Evolutionary conservation across 345 rosid species (phyloP), one percentile per base, ranked within the genome.

Genomic region (Heritiera littoralis): DNA sequence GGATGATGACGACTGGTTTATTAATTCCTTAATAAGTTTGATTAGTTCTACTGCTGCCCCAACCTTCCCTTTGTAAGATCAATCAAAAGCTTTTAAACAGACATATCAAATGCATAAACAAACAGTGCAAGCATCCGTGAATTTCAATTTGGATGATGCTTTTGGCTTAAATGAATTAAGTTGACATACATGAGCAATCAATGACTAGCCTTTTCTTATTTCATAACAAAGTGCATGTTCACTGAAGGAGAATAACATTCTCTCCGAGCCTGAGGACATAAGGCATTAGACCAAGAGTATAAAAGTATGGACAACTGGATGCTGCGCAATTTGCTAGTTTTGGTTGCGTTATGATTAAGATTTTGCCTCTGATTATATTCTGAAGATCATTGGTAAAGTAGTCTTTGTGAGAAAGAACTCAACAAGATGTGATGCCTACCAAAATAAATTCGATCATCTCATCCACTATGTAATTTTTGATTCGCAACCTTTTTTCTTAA

Each of bases 241-340:
- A 61, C 40, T 17, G 41, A 58, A 63, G 11, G 45, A 77, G 79
- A 79, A 79, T 41, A 35, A 72, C 60, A 63, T 79, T 79, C 81
- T 51, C 52, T 66, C 14, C 9, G 6, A 60, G 74, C 43, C 43
- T 41, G 43, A 41, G 43, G 71, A 66, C 48, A 77, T 12, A 43
- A 41, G 55, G 77, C 78, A 40, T 68, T 65, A 69, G 9, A 15
- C 30, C 23, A 71, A 9, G n/a, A 64, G 64, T 59, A 45, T 9
- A 46, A 5, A 59, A 12, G 32, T 43, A 40, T 64, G 43, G 54
- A 20, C 5, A 59, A 40, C 30, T 32, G 38, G 46, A 49, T 61
- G 74, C 66, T 51, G 65, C 30, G 8, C 28, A 28, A 18, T 12
- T 71, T 52, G 7, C 46, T 32, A 9, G 6, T 38, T 40, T 15